A percentile compares a stretch with the other conserved stretches of the same genome.
These are phyloP conservation scores for Adansonia gregorii DNA, from an alignment of 441 rosid species.

Conservation along the genomic window DNA sequence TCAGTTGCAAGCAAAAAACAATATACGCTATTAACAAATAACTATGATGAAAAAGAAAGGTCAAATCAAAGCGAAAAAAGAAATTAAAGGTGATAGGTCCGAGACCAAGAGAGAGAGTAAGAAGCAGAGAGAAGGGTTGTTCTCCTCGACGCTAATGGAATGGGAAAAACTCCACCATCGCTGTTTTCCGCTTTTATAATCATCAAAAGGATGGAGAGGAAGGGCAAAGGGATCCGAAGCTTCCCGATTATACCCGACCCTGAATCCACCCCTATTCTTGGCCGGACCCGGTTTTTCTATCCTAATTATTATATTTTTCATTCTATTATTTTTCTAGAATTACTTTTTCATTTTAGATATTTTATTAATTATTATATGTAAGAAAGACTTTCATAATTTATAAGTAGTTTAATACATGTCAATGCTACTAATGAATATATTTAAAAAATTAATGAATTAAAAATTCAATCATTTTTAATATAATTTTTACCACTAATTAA, in stretches of 20 bases:
- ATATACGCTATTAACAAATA: background rate
- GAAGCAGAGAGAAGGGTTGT: background rate
- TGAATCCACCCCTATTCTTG: background rate
- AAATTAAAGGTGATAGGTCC: background rate
- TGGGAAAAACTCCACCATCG: background rate
- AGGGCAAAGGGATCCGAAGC: constrained; percentile 27
- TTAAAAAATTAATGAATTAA: too few species aligned
- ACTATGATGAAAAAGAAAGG: background rate
- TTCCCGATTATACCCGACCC: constrained; percentile 34
- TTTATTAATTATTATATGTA: background rate
- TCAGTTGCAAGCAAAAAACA: background rate
- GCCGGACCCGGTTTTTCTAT: background rate
- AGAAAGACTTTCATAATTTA: too few species aligned
- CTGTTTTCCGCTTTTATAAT: constrained; percentile 20
- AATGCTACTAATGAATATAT: too few species aligned
- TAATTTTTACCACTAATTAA: too few species aligned
- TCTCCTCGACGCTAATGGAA: background rate
- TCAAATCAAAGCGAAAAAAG: background rate
- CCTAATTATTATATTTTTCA: too few species aligned
- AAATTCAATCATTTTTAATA: too few species aligned
- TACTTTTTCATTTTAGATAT: background rate
- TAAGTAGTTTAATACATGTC: too few species aligned
- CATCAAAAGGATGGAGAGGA: background rate
- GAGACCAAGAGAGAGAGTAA: background rate
- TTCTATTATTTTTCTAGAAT: too few species aligned